phyloP scores from a whole-genome alignment of 805 yeast species.

The Candida patagonica region DNA sequence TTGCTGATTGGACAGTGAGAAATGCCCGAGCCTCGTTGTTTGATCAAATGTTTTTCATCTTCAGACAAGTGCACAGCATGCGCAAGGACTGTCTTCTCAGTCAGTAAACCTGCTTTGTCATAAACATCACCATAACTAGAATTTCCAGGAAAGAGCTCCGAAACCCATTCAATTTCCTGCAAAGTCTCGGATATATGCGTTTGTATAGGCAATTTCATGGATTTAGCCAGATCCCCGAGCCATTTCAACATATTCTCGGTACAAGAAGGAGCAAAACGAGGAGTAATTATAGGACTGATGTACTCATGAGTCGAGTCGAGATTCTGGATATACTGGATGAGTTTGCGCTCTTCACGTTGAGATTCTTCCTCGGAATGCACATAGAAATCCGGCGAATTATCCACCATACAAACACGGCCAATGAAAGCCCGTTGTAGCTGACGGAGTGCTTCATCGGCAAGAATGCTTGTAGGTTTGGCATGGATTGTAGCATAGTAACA shows the following conservation, averaged over 20 bases:
- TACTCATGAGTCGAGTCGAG: slow-evolving; percentile 45
- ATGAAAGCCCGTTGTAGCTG: slow-evolving; percentile 81
- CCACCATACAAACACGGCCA: slow-evolving; percentile 93
- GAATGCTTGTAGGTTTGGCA: slow-evolving; percentile 57
- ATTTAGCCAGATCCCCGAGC: slow-evolving; percentile 50
- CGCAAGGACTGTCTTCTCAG: slow-evolving; percentile 66
- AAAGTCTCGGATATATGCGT: slow-evolving; percentile 85
- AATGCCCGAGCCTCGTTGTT: slow-evolving; percentile 52
- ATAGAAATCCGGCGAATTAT: slow-evolving; percentile 66
- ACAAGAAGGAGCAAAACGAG: slow-evolving; percentile 90
- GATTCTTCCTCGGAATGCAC: slow-evolving; percentile 44
- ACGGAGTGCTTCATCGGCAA: slow-evolving; percentile 60
- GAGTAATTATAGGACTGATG: slow-evolving; percentile 74
- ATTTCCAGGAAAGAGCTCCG: slow-evolving; percentile 60
- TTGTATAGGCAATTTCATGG: slow-evolving; percentile 56
- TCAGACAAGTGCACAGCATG: slow-evolving; percentile 75
- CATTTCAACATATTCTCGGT: slow-evolving; percentile 49
- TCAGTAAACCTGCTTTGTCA: slow-evolving; percentile 49
- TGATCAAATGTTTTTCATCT: slow-evolving; percentile 53
- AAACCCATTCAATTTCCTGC: slow-evolving; percentile 67
- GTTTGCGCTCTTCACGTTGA: slow-evolving; percentile 43
- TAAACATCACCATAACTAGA: slow-evolving; percentile 70
- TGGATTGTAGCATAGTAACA: slow-evolving; percentile 88
- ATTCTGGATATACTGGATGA: slow-evolving; percentile 46
- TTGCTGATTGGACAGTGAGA: slow-evolving; percentile 93